phyloP scores from a whole-genome alignment of 139 green algal genomes.

The Chlorella sorokiniana region DNA sequence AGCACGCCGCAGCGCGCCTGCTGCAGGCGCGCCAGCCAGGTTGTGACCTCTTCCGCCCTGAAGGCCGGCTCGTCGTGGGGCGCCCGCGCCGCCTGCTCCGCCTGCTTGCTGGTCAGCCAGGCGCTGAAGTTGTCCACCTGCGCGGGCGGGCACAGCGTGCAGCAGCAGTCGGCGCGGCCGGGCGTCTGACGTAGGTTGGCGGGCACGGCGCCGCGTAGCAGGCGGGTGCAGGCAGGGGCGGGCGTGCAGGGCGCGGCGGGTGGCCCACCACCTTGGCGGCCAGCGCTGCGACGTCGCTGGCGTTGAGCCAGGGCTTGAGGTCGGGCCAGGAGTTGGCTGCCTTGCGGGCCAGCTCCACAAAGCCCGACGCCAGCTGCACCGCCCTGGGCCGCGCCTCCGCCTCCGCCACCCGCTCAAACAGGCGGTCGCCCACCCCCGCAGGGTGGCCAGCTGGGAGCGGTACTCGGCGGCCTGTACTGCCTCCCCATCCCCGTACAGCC shows the following conservation, averaged over 20 bases:
- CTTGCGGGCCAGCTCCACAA: conserved; percentile 57
- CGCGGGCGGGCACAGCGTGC: neutral
- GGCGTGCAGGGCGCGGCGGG: neutral
- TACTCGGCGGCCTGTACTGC: conserved; percentile 41
- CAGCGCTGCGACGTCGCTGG: conserved; percentile 61
- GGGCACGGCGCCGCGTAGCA: neutral
- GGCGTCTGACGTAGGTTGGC: neutral
- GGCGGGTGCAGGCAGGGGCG: neutral
- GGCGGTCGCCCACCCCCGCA: conserved; percentile 61
- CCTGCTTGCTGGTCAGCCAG: conserved; percentile 70
- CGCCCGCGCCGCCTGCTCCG: conserved; percentile 63
- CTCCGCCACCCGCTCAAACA: conserved; percentile 56
- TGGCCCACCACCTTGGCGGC: conserved; percentile 53
- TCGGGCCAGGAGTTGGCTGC: conserved; percentile 65
- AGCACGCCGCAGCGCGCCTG: conserved; percentile 20
- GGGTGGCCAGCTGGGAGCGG: conserved; percentile 52
- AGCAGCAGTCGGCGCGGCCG: neutral
- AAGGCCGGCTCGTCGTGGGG: conserved; percentile 73
- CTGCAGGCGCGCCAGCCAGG: conserved; percentile 44
- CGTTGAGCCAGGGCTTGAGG: conserved; percentile 87
- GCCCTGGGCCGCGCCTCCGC: conserved; percentile 47
- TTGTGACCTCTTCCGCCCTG: conserved; percentile 43
- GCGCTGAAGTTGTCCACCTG: conserved; percentile 61
- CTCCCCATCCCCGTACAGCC: conserved; percentile 93
- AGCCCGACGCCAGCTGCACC: conserved; percentile 50